These are phyloP conservation scores for Posidonia oceanica DNA, from an alignment of 116 monocot species.

Conservation along the genomic window DNA sequence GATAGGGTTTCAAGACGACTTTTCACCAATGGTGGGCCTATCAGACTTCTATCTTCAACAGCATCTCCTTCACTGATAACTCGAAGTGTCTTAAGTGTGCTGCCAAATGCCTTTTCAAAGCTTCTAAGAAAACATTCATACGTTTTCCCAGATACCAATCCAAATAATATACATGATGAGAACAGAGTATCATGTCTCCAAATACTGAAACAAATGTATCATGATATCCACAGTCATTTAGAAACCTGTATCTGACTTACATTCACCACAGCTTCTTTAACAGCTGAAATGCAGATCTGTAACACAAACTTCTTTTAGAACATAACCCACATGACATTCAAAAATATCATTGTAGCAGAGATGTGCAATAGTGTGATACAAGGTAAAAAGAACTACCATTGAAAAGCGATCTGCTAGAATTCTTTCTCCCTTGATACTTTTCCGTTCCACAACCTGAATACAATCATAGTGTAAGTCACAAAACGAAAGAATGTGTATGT, in stretches of 20 bases:
- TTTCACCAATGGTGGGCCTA: not conserved
- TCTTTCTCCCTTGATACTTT: slow-evolving; percentile 22
- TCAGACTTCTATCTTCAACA: slow-evolving; percentile 8
- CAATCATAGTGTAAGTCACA: not conserved
- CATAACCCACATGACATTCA: not conserved
- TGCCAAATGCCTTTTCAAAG: slow-evolving; percentile 80
- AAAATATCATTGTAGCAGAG: not conserved
- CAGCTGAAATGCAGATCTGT: slow-evolving; percentile 73
- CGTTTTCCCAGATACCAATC: slow-evolving; percentile 56
- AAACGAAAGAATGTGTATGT: too few species aligned
- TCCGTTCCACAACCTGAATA: slow-evolving; percentile 55
- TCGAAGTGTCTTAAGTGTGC: slow-evolving; percentile 67
- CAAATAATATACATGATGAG: slow-evolving; percentile 9
- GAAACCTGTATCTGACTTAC: slow-evolving; percentile 24
- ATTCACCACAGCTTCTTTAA: slow-evolving; percentile 69
- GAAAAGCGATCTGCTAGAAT: slow-evolving; percentile 42
- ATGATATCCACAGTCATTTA: slow-evolving; percentile 5
- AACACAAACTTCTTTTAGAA: slow-evolving; percentile 8
- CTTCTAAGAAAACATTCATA: slow-evolving; percentile 68
- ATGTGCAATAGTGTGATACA: not conserved
- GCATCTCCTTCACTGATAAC: slow-evolving; percentile 26
- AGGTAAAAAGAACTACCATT: slow-evolving; percentile 26
- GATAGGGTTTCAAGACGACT: slow-evolving; percentile 4
- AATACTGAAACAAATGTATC: not conserved
- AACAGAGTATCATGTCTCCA: slow-evolving; percentile 1